These are phyloP conservation scores for Fomitopsis pinicola DNA, from an alignment of 1,284 basidiomycete genomes.

Conservation along the genomic window DNA sequence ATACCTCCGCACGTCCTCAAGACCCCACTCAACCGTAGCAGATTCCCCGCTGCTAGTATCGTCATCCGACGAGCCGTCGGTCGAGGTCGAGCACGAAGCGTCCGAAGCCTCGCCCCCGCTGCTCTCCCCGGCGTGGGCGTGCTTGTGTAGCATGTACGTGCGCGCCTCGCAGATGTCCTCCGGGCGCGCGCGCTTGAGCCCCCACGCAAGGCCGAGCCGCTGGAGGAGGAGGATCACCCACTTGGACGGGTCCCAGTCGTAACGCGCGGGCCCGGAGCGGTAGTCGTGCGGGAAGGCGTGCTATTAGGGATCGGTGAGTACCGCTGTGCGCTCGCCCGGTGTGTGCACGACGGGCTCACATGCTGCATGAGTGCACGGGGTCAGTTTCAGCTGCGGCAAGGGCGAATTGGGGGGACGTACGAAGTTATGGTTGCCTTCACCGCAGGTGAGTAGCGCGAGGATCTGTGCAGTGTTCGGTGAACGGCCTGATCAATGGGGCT, in stretches of 20 bases:
- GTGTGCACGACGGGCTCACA: neutral
- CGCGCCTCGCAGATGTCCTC: slow-evolving; percentile 56
- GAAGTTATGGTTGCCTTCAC: slow-evolving; percentile 80
- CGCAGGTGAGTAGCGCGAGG: slow-evolving; percentile 66
- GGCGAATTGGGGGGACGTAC: slow-evolving; percentile 34
- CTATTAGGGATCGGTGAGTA: slow-evolving; percentile 29
- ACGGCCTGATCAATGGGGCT: neutral
- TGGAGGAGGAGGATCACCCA: slow-evolving; percentile 67
- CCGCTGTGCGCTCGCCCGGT: neutral
- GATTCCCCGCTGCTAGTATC: slow-evolving; percentile 11
- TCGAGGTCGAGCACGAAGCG: neutral
- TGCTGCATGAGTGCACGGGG: neutral
- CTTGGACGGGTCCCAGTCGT: slow-evolving; percentile 81
- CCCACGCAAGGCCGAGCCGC: slow-evolving; percentile 45
- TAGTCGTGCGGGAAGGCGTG: slow-evolving; percentile 79
- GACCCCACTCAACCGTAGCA: slow-evolving; percentile 34
- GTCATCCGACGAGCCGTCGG: neutral
- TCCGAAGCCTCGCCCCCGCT: neutral
- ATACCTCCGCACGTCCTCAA: slow-evolving; percentile 32
- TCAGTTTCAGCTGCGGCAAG: neutral
- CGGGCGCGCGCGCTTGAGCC: slow-evolving; percentile 51
- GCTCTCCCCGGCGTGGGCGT: slow-evolving; percentile 4
- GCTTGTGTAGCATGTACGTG: slow-evolving; percentile 50
- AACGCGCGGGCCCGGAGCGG: slow-evolving; percentile 53
- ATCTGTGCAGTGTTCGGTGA: slow-evolving; percentile 34